phyloP scores from a whole-genome alignment of 2,329 filamentous ascomycete genomes.

The Allantophomopsis lycopodina region DNA sequence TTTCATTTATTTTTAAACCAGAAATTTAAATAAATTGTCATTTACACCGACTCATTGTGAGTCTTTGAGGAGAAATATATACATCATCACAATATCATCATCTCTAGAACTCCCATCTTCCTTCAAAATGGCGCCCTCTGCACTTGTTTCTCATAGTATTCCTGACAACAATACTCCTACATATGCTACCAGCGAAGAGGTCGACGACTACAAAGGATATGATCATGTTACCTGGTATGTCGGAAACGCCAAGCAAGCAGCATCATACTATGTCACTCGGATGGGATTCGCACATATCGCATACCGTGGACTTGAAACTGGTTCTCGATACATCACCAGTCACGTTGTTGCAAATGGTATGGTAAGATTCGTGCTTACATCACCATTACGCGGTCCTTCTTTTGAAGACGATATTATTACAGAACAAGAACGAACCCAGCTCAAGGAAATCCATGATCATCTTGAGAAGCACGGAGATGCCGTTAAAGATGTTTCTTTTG shows the following conservation, averaged over 20 bases:
- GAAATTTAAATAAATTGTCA: no score
- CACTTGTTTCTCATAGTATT: no score
- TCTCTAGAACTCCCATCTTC: neutral
- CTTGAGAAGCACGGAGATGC: constrained; percentile 82
- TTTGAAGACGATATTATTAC: constrained; percentile 46
- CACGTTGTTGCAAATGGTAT: constrained; percentile 69
- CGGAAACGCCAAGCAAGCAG: constrained; percentile 91
- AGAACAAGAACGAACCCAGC: constrained; percentile 45
- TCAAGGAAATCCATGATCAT: constrained; percentile 69
- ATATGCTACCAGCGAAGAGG: no score
- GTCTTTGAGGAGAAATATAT: no score
- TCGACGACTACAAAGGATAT: constrained; percentile 39
- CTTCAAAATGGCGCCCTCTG: neutral
- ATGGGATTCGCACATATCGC: constrained; percentile 78
- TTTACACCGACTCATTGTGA: no score
- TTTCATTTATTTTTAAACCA: no score
- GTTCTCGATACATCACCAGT: constrained; percentile 65
- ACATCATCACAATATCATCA: no score
- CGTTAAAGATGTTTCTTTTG: constrained; percentile 90
- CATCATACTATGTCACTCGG: constrained; percentile 73
- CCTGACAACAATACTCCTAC: no score
- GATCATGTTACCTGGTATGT: constrained; percentile 95
- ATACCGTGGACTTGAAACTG: constrained; percentile 80
- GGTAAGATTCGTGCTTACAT: constrained; percentile 74
- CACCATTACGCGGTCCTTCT: constrained; percentile 53